Conservation (phyloP, 805 yeast genomes). For the Teunomyces kruisii region DNA sequence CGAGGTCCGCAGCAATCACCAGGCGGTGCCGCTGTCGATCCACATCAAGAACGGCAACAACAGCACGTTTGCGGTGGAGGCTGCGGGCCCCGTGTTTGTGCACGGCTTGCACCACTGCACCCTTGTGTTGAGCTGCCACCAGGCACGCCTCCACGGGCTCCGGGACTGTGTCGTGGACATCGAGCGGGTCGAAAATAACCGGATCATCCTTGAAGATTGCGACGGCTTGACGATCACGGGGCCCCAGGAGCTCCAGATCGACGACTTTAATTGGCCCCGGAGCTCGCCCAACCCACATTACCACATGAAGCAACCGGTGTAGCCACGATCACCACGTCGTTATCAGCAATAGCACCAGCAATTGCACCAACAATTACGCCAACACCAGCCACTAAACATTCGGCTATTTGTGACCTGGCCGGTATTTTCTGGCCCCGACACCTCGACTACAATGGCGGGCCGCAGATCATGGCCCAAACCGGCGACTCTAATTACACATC, state of each 20-base stretch:
- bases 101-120: slow-evolving; percentile 19
- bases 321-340: no score
- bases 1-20: neutral
- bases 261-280: slow-evolving; percentile 31
- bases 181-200: slow-evolving; percentile 18
- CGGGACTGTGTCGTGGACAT: slow-evolving; percentile 15
- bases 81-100: slow-evolving; percentile 32
- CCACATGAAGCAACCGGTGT: no score
- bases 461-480: no score
- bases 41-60: slow-evolving; percentile 19
- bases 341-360: no score
- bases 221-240: slow-evolving; percentile 12
- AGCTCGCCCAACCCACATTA: neutral
- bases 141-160: slow-evolving; percentile 27
- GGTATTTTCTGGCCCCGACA: no score
- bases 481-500: no score
- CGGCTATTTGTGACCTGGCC: no score
- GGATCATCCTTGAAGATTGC: slow-evolving; percentile 34
- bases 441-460: no score
- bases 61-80: slow-evolving; percentile 15
- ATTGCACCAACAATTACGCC: no score
- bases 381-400: no score
- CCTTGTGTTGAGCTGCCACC: slow-evolving; percentile 27
- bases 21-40: slow-evolving; percentile 17
- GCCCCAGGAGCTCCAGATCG: slow-evolving; percentile 17